Percentiles rank a stretch among this genome's conserved stretches.
Evolutionary conservation across 805 yeast species (phyloP).

Genomic region (Barnettozyma vustinii): DNA sequence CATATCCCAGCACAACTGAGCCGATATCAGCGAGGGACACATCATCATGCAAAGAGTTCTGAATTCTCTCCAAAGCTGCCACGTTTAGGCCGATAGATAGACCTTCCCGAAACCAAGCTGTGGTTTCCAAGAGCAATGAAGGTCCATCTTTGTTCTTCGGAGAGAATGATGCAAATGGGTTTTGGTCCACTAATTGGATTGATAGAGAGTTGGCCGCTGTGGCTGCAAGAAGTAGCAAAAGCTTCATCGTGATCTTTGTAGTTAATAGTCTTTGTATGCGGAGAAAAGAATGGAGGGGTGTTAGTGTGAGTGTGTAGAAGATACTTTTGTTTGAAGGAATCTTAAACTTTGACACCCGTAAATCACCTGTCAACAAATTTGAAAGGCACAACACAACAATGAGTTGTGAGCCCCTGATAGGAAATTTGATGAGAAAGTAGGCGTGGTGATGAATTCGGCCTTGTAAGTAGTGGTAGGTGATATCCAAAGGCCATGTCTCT

Average conservation of each 20-base stretch:
- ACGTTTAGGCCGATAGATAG: neutral
- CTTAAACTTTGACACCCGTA: neutral
- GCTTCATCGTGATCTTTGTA: neutral
- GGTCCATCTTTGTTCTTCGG: neutral
- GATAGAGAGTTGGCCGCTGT: neutral
- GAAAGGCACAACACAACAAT: neutral
- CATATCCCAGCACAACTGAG: conserved; percentile 12
- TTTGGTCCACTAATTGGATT: neutral
- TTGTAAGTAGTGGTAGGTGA: no score
- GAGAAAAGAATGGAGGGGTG: no score
- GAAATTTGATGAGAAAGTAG: no score
- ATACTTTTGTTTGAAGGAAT: no score
- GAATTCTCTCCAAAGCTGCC: neutral
- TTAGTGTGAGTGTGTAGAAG: no score
- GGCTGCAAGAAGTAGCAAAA: neutral
- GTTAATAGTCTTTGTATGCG: neutral
- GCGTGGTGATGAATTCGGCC: no score
- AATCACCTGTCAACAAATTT: neutral
- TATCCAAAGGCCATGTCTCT: neutral
- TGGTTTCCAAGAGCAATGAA: neutral
- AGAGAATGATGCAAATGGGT: neutral
- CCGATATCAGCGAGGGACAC: conserved; percentile 1
- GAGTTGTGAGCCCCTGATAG: neutral
- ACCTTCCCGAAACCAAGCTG: neutral
- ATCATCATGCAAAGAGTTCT: neutral